A percentile compares a stretch with the other conserved stretches of the same genome.
These are phyloP conservation scores for Tolypocladium inflatum DNA, from an alignment of 2,329 filamentous ascomycete species.

Conservation along the genomic window DNA sequence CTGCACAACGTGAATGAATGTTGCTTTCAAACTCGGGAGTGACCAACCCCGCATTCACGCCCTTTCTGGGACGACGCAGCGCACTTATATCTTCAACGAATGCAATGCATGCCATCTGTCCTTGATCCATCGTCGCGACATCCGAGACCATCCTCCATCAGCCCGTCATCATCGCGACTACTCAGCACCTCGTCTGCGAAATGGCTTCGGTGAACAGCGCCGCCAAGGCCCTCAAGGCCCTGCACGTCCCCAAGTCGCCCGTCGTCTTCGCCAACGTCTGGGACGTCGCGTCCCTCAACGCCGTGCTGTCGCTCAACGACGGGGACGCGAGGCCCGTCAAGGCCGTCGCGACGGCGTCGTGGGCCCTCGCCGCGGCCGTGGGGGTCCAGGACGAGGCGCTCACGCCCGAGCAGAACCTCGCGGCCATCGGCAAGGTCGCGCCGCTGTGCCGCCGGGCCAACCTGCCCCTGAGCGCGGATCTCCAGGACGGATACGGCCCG, in stretches of 20 bases:
- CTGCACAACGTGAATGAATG: not conserved
- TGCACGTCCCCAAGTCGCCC: constrained; percentile 41
- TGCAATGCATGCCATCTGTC: not conserved
- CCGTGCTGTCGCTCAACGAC: constrained; percentile 33
- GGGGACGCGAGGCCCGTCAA: constrained; percentile 22
- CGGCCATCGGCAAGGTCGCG: constrained; percentile 33
- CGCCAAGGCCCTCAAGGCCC: constrained; percentile 27
- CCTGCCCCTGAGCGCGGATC: constrained; percentile 44
- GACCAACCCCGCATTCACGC: not conserved
- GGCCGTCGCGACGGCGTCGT: constrained; percentile 40
- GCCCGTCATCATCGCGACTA: not conserved
- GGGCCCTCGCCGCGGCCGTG: constrained; percentile 35
- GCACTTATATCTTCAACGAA: not conserved
- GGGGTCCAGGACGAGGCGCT: constrained; percentile 39
- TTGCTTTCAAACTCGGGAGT: not conserved
- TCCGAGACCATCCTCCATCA: not conserved
- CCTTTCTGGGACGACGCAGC: not conserved
- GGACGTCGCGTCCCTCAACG: constrained; percentile 38
- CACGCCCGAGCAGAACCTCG: constrained; percentile 39
- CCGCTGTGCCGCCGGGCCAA: constrained; percentile 26
- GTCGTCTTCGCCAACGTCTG: constrained; percentile 47
- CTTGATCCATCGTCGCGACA: too few species aligned
- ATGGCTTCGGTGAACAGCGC: constrained; percentile 11
- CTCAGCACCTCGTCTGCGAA: not conserved
- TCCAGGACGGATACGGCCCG: constrained; percentile 51